These are phyloP conservation scores for Suillus occidentalis DNA, from an alignment of 768 basidiomycete species.

Conservation along the genomic window DNA sequence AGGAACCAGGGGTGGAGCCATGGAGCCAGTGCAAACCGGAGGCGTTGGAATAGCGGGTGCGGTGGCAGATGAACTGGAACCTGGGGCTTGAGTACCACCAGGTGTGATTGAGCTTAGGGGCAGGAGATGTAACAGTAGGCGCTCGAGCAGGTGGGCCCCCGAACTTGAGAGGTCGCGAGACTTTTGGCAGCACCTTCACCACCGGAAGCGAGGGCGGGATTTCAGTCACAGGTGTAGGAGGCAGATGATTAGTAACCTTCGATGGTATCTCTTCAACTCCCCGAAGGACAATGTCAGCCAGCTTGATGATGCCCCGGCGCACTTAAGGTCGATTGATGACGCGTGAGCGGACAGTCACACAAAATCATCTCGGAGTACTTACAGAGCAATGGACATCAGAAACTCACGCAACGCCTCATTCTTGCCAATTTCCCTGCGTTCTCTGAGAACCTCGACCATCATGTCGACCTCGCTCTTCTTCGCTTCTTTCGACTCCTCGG, in stretches of 20 bases:
- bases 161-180: constrained; percentile 34
- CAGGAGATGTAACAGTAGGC: constrained; percentile 30
- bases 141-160: constrained; percentile 33
- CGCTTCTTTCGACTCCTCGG: constrained; percentile 68
- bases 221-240: constrained; percentile 70
- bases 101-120: constrained; percentile 55
- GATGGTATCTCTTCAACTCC: constrained; percentile 83
- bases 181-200: constrained; percentile 52
- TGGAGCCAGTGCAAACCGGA: constrained; percentile 15
- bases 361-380: constrained; percentile 25
- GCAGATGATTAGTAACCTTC: constrained; percentile 82
- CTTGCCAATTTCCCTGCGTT: constrained; percentile 83
- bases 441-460: constrained; percentile 84
- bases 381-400: constrained; percentile 83
- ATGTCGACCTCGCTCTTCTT: constrained; percentile 83
- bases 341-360: constrained; percentile 6
- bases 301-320: constrained; percentile 81
- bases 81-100: constrained; percentile 15
- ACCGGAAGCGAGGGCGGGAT: constrained; percentile 51
- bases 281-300: constrained; percentile 85
- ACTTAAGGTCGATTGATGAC: constrained; percentile 36
- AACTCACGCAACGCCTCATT: constrained; percentile 77
- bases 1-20: constrained; percentile 33
- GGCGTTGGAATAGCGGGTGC: constrained; percentile 11
- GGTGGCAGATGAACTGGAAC: constrained; percentile 19